Evolutionary conservation across 2,329 filamentous ascomycete genomes (phyloP).

Genomic region (Colletotrichum truncatum): DNA sequence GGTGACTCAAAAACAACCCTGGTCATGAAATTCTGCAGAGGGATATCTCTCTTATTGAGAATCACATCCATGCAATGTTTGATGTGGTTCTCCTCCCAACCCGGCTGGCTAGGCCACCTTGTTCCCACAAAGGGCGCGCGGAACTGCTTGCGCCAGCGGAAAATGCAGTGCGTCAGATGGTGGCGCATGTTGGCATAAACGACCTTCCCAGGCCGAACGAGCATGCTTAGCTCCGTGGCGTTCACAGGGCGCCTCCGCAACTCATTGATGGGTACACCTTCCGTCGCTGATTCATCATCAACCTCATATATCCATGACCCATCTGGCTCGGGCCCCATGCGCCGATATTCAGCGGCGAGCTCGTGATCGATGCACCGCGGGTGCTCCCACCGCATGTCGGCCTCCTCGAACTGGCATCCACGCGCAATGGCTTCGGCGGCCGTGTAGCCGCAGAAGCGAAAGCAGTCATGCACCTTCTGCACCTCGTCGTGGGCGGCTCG

Average conservation of each 20-base stretch:
- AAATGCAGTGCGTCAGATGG: conserved; percentile 1
- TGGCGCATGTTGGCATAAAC: conserved; percentile 2
- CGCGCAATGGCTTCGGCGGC: background rate
- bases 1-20: background rate
- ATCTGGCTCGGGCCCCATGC: background rate
- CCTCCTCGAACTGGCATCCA: background rate
- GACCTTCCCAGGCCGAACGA: background rate
- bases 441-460: background rate
- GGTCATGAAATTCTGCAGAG: background rate
- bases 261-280: conserved; percentile 3
- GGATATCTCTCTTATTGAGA: background rate
- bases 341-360: background rate
- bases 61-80: conserved; percentile 14
- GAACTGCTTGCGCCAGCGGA: conserved; percentile 10
- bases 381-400: conserved; percentile 4
- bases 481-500: background rate
- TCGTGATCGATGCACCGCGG: background rate
- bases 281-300: background rate
- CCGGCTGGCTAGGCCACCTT: background rate
- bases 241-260: background rate
- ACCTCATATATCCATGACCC: background rate
- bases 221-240: conserved; percentile 2
- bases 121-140: background rate
- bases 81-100: conserved; percentile 8
- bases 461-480: conserved; percentile 4